Base-by-base conservation (phyloP, 2,329 filamentous ascomycete species). In the Cercospora sp. region DNA sequence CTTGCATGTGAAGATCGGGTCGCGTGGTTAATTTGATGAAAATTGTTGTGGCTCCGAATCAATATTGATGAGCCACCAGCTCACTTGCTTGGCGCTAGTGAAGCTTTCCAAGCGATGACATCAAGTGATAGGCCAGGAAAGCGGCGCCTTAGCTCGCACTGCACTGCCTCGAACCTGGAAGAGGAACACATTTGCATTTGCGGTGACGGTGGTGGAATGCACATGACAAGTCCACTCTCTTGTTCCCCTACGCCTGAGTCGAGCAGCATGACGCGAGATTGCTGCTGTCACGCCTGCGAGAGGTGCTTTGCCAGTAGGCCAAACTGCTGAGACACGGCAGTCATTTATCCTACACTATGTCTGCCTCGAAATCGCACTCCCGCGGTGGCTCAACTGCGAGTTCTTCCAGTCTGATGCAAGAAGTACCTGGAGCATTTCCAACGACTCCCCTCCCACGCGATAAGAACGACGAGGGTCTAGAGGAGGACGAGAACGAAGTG, bases 391-490 rank as follows among this genome's bases (percentile, higher is more conserved):
- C 75, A 13, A 74, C 75, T 7, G 66, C 72, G 34, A 76, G 75
- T 13, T 43, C 32, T 10, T 65, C 62, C 68, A 74, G 72, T 37
- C 75, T 84, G 51, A 79, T 84, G 70, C 79, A 82, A 53, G 78
- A 79, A 32, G 80, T 85, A 3, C 84, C 84, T 21, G 85, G 85
- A 59, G 81, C 82, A n/a, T 86, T 83, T 68, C 82, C 84, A 3
- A 53, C 69, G 12, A 66, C 60, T 8, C 65, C 70, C 16, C 3
- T 59, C 26, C 60, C 49, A 55, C 59, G 60, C 63, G 57, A 45
- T 7, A n/a, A n/a, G 68, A 5, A 61, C 59, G 43, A 73, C 69
- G 55, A 69, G 66, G 16, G 74, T 18, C 43, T 60, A 3, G 61
- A 66, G 18, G 71, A 73, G 34, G 53, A 65, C 12, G 69, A 73